These are phyloP conservation scores for Penicillium lividum DNA, from an alignment of 495 filamentous ascomycete species.

Conservation along the genomic window DNA sequence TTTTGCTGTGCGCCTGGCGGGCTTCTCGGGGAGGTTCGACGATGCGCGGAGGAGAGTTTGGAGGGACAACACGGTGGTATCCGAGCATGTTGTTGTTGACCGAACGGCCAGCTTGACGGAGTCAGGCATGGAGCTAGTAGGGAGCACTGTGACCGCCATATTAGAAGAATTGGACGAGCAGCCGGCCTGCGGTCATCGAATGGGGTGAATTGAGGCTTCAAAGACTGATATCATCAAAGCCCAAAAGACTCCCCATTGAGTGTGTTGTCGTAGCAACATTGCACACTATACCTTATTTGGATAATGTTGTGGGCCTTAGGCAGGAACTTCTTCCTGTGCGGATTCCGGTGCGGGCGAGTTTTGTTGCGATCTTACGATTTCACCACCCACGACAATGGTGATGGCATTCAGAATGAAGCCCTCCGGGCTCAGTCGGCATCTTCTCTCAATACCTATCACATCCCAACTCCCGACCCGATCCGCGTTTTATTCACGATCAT, in stretches of 20 bases:
- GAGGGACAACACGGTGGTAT: conserved; percentile 47
- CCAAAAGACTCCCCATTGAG: conserved; percentile 20
- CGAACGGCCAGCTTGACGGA: conserved; percentile 51
- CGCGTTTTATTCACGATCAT: conserved; percentile 22
- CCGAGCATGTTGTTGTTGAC: conserved; percentile 50
- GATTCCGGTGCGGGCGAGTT: background rate
- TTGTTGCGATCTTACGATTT: conserved; percentile 1
- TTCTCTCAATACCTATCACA: conserved; percentile 4
- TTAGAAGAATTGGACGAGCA: conserved; percentile 9
- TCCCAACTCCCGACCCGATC: conserved; percentile 8
- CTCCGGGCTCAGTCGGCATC: conserved; percentile 8
- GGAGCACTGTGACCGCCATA: conserved; percentile 45
- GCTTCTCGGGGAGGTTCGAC: conserved; percentile 32
- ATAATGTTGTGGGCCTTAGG: background rate
- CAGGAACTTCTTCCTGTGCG: conserved; percentile 9
- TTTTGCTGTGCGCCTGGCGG: conserved; percentile 26
- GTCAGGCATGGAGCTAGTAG: conserved; percentile 38
- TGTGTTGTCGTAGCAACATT: conserved; percentile 48
- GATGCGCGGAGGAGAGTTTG: conserved; percentile 44
- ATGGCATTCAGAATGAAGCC: conserved; percentile 18
- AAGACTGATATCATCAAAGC: conserved; percentile 30
- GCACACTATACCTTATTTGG: conserved; percentile 24
- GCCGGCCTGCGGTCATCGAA: conserved; percentile 21
- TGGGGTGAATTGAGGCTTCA: conserved; percentile 17
- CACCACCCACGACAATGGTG: conserved; percentile 14